Percentiles rank a stretch among this genome's conserved stretches.
phyloP scores from a whole-genome alignment of 306 rosid species.

The Macrotyloma uniflorum region DNA sequence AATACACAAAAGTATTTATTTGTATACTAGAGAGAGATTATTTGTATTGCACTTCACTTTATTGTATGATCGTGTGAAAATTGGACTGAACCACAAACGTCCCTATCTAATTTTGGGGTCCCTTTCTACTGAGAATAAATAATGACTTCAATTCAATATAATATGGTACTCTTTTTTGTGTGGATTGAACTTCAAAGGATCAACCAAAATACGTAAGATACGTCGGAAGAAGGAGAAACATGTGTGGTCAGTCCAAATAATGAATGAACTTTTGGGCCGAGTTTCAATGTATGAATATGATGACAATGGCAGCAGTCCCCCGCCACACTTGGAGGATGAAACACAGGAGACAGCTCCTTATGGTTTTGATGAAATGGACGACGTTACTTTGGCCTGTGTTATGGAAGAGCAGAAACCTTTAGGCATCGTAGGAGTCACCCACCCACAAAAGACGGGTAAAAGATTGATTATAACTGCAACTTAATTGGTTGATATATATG shows the following conservation, averaged over 20 bases:
- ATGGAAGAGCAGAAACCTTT: not conserved
- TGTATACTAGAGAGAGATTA: too few species aligned
- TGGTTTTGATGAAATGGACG: not conserved
- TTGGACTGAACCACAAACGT: too few species aligned
- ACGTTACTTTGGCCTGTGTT: not conserved
- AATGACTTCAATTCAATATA: too few species aligned
- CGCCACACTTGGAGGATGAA: not conserved
- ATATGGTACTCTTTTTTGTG: too few species aligned
- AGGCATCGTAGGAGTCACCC: not conserved
- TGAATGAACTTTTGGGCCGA: conserved; percentile 13
- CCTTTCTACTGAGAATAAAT: not conserved
- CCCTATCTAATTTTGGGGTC: not conserved
- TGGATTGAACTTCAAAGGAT: conserved; percentile 18
- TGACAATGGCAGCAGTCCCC: not conserved
- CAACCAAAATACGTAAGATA: not conserved
- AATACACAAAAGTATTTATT: too few species aligned
- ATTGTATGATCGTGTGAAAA: too few species aligned
- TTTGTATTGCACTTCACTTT: not conserved
- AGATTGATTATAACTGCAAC: too few species aligned
- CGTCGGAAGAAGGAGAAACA: conserved; percentile 33
- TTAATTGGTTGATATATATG: not conserved
- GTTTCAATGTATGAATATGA: conserved; percentile 32
- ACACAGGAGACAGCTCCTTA: not conserved
- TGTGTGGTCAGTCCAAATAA: conserved; percentile 35
- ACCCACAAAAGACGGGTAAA: conserved; percentile 14